Conservation (phyloP, 2,329 filamentous ascomycete species). For the Phaeosphaeria sp. region DNA sequence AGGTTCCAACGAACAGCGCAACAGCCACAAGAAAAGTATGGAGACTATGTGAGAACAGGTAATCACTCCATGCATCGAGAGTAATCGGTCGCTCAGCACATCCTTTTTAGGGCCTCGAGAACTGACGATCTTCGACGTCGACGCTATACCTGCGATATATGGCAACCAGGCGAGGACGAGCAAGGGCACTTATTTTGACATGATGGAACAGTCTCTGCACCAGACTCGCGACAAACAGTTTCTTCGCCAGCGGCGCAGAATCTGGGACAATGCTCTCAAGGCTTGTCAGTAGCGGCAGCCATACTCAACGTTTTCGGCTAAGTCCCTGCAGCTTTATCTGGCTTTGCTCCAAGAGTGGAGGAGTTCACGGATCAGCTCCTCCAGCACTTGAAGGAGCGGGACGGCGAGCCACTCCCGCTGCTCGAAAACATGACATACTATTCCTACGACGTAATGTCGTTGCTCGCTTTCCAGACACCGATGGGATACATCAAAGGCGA, state of each 20-base stretch:
- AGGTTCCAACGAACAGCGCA: slow-evolving; percentile 26
- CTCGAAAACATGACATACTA: slow-evolving; percentile 52
- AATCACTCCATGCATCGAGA: neutral
- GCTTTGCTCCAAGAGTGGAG: slow-evolving; percentile 29
- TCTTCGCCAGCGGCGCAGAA: slow-evolving; percentile 32
- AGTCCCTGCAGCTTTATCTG: slow-evolving; percentile 19
- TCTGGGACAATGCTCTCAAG: slow-evolving; percentile 42
- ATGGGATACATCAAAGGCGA: neutral
- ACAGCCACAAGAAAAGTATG: slow-evolving; percentile 28
- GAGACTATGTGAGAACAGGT: slow-evolving; percentile 36
- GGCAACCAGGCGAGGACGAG: slow-evolving; percentile 28
- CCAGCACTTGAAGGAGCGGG: slow-evolving; percentile 15
- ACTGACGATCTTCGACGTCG: slow-evolving; percentile 31
- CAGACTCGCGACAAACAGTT: slow-evolving; percentile 33
- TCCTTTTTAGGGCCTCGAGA: slow-evolving; percentile 25
- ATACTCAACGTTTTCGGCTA: neutral
- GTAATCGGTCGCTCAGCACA: slow-evolving; percentile 7
- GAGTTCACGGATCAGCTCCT: slow-evolving; percentile 32
- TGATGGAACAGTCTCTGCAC: slow-evolving; percentile 30
- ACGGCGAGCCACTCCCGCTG: slow-evolving; percentile 45
- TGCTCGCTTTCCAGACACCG: neutral
- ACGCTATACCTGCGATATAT: slow-evolving; percentile 27
- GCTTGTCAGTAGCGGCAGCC: slow-evolving; percentile 5
- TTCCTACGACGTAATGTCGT: neutral
- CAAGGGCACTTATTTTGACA: slow-evolving; percentile 35